Conservation (phyloP, 140 eudicot genomes). For the Ambrosia hybrid region DNA sequence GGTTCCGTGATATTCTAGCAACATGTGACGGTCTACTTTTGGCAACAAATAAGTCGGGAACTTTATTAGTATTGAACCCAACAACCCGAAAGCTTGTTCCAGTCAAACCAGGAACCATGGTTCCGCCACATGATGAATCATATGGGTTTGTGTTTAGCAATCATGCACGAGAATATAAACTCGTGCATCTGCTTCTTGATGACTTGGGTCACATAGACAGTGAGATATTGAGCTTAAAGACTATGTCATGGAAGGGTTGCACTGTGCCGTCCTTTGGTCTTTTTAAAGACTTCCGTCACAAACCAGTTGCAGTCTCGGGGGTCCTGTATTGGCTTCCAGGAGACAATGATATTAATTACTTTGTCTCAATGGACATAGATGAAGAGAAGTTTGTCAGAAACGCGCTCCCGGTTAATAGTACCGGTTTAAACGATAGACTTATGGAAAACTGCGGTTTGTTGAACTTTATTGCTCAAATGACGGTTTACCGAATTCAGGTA, state of each 20-base stretch:
- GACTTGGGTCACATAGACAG: slow-evolving; percentile 32
- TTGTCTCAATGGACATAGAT: slow-evolving; percentile 36
- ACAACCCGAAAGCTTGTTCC: slow-evolving; percentile 41
- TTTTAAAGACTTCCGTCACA: slow-evolving; percentile 32
- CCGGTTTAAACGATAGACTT: slow-evolving; percentile 28
- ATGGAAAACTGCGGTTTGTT: slow-evolving; percentile 39
- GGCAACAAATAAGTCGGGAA: slow-evolving; percentile 22
- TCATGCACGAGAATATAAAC: slow-evolving; percentile 30
- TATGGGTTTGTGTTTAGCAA: slow-evolving; percentile 43
- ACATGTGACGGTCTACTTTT: slow-evolving; percentile 46
- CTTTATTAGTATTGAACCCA: slow-evolving; percentile 43
- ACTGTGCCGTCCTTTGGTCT: slow-evolving; percentile 34
- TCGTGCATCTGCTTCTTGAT: slow-evolving; percentile 43
- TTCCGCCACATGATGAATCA: slow-evolving; percentile 30
- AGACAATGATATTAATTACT: background rate
- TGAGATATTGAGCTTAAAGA: slow-evolving; percentile 35
- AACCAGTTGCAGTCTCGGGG: slow-evolving; percentile 39
- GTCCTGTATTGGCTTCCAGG: slow-evolving; percentile 46
- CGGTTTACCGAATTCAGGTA: slow-evolving; percentile 37
- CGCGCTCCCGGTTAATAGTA: slow-evolving; percentile 29
- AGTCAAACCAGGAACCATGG: slow-evolving; percentile 44
- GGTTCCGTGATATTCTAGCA: slow-evolving; percentile 39
- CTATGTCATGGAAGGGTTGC: slow-evolving; percentile 45
- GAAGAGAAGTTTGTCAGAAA: slow-evolving; percentile 35
- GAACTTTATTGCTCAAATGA: slow-evolving; percentile 41